phyloP scores from a whole-genome alignment of 2,329 filamentous ascomycete genomes.

The Verticillium dahliae region DNA sequence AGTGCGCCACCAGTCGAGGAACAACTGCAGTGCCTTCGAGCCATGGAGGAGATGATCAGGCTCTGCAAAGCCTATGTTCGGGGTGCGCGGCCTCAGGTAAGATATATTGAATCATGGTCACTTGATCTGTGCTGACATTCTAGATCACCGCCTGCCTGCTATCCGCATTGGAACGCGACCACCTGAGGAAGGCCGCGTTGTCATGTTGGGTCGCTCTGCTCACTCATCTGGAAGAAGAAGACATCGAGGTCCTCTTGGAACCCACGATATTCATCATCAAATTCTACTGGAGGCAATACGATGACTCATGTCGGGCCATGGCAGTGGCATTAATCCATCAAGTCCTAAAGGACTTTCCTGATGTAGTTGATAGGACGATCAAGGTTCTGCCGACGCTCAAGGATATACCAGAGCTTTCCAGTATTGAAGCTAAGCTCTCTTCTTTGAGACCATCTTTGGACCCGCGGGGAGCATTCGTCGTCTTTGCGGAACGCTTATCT shows the following conservation, averaged over 20 bases:
- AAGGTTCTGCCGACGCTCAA: conserved; percentile 72
- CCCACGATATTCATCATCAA: conserved; percentile 85
- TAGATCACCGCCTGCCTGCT: conserved; percentile 89
- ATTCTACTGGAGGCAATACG: conserved; percentile 69
- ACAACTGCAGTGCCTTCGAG: conserved; percentile 70
- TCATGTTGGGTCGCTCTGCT: conserved; percentile 80
- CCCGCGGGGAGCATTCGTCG: conserved; percentile 30
- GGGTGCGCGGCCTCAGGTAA: conserved; percentile 77
- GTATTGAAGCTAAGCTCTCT: conserved; percentile 60
- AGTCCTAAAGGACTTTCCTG: conserved; percentile 57
- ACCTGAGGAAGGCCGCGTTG: conserved; percentile 74
- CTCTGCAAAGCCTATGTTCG: conserved; percentile 68
- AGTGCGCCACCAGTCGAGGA: conserved; percentile 54
- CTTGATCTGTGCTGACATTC: conserved; percentile 15
- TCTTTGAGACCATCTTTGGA: conserved; percentile 60
- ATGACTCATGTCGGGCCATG: conserved; percentile 48
- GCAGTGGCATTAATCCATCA: conserved; percentile 58
- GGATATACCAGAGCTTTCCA: conserved; percentile 61
- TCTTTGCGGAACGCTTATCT: conserved; percentile 66
- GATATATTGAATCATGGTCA: conserved; percentile 14
- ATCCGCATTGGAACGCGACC: conserved; percentile 68
- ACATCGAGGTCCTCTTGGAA: conserved; percentile 74
- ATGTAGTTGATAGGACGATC: conserved; percentile 59
- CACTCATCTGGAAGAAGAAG: conserved; percentile 65
- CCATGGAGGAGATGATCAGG: conserved; percentile 81